Percentiles rank a stretch among this genome's conserved stretches.
phyloP scores from a whole-genome alignment of 208 protist genomes.

The Leishmania aethiopica region DNA sequence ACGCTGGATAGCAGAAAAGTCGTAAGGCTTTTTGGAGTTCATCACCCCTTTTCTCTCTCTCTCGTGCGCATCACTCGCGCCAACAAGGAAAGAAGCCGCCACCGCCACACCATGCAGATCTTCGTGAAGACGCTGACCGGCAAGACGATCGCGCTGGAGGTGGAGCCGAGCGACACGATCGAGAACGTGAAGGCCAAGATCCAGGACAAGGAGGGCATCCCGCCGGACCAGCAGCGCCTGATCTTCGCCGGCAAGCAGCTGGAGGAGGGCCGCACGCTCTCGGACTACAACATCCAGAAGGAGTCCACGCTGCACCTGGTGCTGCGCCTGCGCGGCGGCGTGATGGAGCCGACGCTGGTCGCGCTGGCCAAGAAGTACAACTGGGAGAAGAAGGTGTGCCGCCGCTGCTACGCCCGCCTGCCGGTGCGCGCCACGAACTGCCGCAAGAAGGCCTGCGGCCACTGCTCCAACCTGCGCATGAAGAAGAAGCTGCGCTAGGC shows the following conservation, averaged over 20 bases:
- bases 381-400: slow-evolving; percentile 93
- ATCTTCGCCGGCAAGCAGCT: slow-evolving; percentile 96
- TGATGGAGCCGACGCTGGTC: slow-evolving; percentile 98
- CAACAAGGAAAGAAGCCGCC: not conserved
- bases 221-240: no score
- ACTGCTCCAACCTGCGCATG: slow-evolving; percentile 98
- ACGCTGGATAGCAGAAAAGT: not conserved
- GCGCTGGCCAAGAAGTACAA: slow-evolving; percentile 98
- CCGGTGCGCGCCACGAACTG: slow-evolving; percentile 98
- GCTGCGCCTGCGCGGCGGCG: slow-evolving; percentile 90
- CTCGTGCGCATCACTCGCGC: not conserved
- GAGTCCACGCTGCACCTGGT: slow-evolving; percentile 99
- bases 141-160: slow-evolving; percentile 98
- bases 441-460: slow-evolving; percentile 99
- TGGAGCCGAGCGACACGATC: slow-evolving; percentile 97
- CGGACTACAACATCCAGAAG: slow-evolving; percentile 99
- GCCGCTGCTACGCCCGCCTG: slow-evolving; percentile 88
- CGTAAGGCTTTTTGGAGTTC: not conserved
- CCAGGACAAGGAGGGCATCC: slow-evolving; percentile 98
- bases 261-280: slow-evolving; percentile 97
- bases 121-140: slow-evolving; percentile 97
- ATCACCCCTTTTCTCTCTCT: slow-evolving; percentile 8
- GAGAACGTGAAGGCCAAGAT: slow-evolving; percentile 99
- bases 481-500: slow-evolving; percentile 97
- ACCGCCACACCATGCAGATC: slow-evolving; percentile 88